Percentiles rank a stretch among this genome's conserved stretches.
These are phyloP conservation scores for Chimonanthus salicifolius DNA, from an alignment of 164 flowering plant species.

Conservation along the genomic window DNA sequence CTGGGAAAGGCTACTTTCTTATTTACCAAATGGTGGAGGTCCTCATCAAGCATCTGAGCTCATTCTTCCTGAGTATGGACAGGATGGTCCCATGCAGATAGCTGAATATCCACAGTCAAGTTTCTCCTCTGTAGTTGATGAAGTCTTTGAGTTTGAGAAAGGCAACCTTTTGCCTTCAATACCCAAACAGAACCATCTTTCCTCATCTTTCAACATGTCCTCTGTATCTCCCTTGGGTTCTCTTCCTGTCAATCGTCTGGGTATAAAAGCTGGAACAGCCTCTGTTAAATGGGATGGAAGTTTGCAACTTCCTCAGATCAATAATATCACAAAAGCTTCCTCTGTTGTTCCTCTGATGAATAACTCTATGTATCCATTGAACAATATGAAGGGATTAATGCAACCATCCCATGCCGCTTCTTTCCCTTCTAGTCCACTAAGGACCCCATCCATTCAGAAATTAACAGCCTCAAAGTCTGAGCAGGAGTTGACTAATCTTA, in stretches of 20 bases:
- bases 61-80: slow-evolving; percentile 43
- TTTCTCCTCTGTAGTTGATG: slow-evolving; percentile 83
- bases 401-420: slow-evolving; percentile 51
- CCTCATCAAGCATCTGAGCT: slow-evolving; percentile 41
- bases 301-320: slow-evolving; percentile 34
- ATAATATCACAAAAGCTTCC: slow-evolving; percentile 32
- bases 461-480: slow-evolving; percentile 79
- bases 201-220: slow-evolving; percentile 38
- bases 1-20: slow-evolving; percentile 32
- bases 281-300: slow-evolving; percentile 68
- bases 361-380: slow-evolving; percentile 39
- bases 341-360: slow-evolving; percentile 23
- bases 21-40: slow-evolving; percentile 33
- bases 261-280: slow-evolving; percentile 40
- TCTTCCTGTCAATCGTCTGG: slow-evolving; percentile 29
- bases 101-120: slow-evolving; percentile 37
- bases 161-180: slow-evolving; percentile 38
- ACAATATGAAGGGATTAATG: slow-evolving; percentile 44
- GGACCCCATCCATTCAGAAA: slow-evolving; percentile 41
- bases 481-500: slow-evolving; percentile 73
- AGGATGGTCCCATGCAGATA: slow-evolving; percentile 35
- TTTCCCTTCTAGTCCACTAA: slow-evolving; percentile 43
- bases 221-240: slow-evolving; percentile 46
- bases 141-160: slow-evolving; percentile 82
- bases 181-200: slow-evolving; percentile 28